Evolutionary conservation across 164 flowering plant genomes (phyloP), one percentile per base, ranked within the genome.

Genomic region (Dillenia suffruticosa): DNA sequence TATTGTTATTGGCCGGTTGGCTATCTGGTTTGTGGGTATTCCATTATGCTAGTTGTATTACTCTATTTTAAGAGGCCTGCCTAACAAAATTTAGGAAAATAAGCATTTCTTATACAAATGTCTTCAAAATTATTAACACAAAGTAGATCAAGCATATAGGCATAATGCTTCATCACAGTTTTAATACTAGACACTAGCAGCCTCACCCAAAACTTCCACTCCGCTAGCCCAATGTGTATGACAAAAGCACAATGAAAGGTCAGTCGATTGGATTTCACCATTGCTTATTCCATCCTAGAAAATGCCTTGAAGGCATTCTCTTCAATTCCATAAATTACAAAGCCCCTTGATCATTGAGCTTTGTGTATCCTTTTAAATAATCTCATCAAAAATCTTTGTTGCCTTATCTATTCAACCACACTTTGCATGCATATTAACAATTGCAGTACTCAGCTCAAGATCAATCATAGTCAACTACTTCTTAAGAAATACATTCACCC

Each of bases 141-240:
- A 2, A 81, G 71, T 46, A 81, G 63, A 72, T 78, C 82, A 59
- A 78, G 79, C 82, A 81, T 76, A 55, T 82, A 78, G 15, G 79
- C 77, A 61, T 81, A 78, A 69, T 66, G 85, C 69, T 81, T 82
- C 78, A 79, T 68, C 44, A 72, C 64, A 26, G 81, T 81, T 54
- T 71, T 75, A 46, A 81, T 67, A 49, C 72, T 68, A 44, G 40
- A 61, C 9, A 74, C 70, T 9, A 64, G 53, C 78, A 81, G 72
- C 59, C 53, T 61, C 11, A n/a, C 62, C 81, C 79, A 81, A 62
- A 59, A 64, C 55, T 53, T 67, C 49, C 60, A 40, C 8, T 81
- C 82, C 14, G 71, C 79, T 8, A 57, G 51, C 15, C 74, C 78
- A n/a, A 74, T 57, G 68, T 82, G 79, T 46, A 82, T 82, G 16